A percentile compares a stretch with the other conserved stretches of the same genome.
Evolutionary conservation across 306 rosid species (phyloP).

Genomic region (Quercus gilva): DNA sequence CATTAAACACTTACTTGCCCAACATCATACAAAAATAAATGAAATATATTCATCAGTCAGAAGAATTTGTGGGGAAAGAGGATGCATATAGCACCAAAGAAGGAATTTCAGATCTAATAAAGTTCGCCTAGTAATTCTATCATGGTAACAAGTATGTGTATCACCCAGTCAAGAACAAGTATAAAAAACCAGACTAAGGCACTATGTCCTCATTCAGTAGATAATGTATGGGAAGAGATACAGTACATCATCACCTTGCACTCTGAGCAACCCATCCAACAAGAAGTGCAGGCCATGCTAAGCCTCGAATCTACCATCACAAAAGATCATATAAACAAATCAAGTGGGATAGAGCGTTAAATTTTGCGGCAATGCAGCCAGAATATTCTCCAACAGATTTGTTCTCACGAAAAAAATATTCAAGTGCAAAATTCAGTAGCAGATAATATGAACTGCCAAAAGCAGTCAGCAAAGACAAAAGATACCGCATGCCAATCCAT

Average conservation of each 20-base stretch:
- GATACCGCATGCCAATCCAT: neutral
- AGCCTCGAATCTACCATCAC: constrained; percentile 13
- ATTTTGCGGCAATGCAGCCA: neutral
- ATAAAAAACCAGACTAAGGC: too few relatives aligned
- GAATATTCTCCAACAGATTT: neutral
- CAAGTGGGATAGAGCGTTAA: constrained; percentile 3
- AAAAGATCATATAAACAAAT: constrained; percentile 15
- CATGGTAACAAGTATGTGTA: neutral
- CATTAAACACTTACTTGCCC: neutral
- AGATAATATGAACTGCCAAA: neutral
- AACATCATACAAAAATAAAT: neutral
- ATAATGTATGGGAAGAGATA: neutral
- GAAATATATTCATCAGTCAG: neutral
- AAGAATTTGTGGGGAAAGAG: neutral
- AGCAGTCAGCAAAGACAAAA: neutral
- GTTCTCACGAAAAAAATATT: neutral
- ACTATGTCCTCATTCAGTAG: neutral
- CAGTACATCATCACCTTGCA: constrained; percentile 5
- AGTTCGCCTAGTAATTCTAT: neutral
- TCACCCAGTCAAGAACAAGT: neutral
- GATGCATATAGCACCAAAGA: neutral
- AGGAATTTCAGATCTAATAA: neutral
- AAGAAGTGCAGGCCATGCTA: neutral
- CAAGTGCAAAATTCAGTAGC: neutral
- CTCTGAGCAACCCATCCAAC: constrained; percentile 8